Evolutionary conservation across 163 green algal genomes (phyloP), one percentile per base, ranked within the genome.

Genomic region (Prototheca cutis): DNA sequence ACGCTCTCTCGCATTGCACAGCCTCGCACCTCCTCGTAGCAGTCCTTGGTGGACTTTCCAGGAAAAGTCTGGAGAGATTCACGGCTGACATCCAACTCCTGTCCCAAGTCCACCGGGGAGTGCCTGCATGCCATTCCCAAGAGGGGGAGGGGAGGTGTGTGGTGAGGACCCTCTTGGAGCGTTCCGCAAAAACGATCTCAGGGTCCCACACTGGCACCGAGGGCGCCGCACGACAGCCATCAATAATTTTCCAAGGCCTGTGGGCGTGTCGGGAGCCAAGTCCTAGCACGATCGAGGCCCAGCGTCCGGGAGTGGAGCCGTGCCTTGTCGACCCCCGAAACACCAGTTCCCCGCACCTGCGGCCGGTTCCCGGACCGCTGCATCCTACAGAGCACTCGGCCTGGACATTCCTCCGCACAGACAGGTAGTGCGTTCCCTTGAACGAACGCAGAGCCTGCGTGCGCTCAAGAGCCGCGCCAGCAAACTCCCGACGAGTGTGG

Each of bases 11-110:
- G 42, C 42, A 24, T 24, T 24, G 13, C 42, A 51, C 23, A 17
- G n/a, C n/a, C n/a, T 25, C 42, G 10, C 42, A 54, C 48, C 48
- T 58, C 52, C 0, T 45, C 5, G 52, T 58, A 58, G 52, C 52
- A 58, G 7, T 58, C 52, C 30, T 40, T 27, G 13, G 52, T 58
- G 21, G 52, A 47, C 29, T 40, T 58, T 8, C 29, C 29, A 13
- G 52, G 10, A 27, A 29, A 23, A 6, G 6, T 18, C 29, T 58
- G 52, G 7, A 19, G 29, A 4, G 28, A 19, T 7, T 7, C 29
- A 13, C 29, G 10, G 30, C 10, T 40, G 29, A 15, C 28, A 19
- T 58, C 52, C 27, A 30, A 23, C 7, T 24, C 28, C 52, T 58
- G 52, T 10, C 29, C 29, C 29, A 58, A 27, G 25, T 56, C 21